Percentiles rank a stretch among this genome's conserved stretches.
phyloP scores from a whole-genome alignment of 306 rosid genomes.

The Cyclanthera cordifolia region DNA sequence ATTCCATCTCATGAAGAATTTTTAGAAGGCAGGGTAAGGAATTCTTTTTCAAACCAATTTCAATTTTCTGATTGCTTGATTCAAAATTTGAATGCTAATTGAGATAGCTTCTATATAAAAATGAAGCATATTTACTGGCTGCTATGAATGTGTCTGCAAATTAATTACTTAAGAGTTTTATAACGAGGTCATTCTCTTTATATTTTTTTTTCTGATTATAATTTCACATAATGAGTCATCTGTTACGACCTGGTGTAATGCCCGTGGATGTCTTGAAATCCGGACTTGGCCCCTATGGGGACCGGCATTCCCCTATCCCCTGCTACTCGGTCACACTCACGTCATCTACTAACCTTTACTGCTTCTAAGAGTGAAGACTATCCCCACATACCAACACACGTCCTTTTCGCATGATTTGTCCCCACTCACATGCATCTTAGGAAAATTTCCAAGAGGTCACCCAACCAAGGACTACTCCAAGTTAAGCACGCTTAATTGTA shows the following conservation, averaged over 20 bases:
- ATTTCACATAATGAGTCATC: neutral
- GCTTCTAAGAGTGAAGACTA: no score
- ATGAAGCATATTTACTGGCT: neutral
- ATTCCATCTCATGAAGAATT: conserved; percentile 23
- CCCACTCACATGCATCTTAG: no score
- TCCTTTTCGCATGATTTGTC: no score
- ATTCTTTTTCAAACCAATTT: neutral
- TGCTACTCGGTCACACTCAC: no score
- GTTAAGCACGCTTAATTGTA: no score
- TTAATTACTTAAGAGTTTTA: neutral
- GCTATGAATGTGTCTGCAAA: neutral
- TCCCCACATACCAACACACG: no score
- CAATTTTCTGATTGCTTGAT: neutral
- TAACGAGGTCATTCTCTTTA: neutral
- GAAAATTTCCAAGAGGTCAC: no score
- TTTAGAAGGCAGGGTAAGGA: conserved; percentile 26
- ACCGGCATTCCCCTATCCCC: no score
- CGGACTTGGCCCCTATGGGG: no score
- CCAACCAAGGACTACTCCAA: no score
- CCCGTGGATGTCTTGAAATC: no score
- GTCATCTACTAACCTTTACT: no score
- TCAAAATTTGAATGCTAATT: neutral
- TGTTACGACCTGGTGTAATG: neutral
- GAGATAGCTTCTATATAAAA: neutral
- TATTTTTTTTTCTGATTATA: neutral